Evolutionary conservation across 805 yeast species (phyloP), one percentile per base, ranked within the genome.

Genomic region (Brettanomyces naardenensis): DNA sequence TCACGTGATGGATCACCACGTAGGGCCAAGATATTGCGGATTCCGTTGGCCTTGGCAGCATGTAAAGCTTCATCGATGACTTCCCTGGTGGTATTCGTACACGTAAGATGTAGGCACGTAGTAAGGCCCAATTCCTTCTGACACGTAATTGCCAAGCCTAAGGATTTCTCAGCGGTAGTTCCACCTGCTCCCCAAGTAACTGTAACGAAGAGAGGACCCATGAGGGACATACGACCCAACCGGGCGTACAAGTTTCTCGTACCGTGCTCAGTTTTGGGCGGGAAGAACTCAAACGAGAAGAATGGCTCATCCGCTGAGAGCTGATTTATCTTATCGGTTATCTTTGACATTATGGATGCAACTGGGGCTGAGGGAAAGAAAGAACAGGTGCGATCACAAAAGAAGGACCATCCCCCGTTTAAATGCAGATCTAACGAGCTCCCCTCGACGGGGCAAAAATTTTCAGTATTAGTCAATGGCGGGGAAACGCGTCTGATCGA

Each of bases 121-220:
- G 96, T 87, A n/a, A 90, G 62, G 3, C 81, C 80, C 41, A 89
- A 67, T 35, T 80, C 86, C 33, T 71, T 63, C 51, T 83, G 86
- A 48, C 94, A 81, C 3, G 84, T 71, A 19, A 75, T 66, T 1
- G 96, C 95, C 41, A 92, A 66, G 31, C 85, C 90, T 41, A 92
- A 59, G 0, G 96, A 85, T 63, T 87, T 88, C 35, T 75, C 81
- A 33, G 90, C 77, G 7, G 97, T 87, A 4, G 95, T 78, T 3
- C 98, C 98, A 29, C 97, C 97, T 4, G 98, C 97, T 25, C 97
- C 98, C 97, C 97, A 92, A 0, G 99, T 92, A 11, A 92, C 82
- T 3, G 95, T 86, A 38, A 90, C 80, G 56, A 92, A 94, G 13
- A 81, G 64, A 3, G 97, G 97, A 40, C 88, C 89, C 44, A 92